Conservation (phyloP, 192 early-diverging fungal species). For the Powellomyces hirtus region DNA sequence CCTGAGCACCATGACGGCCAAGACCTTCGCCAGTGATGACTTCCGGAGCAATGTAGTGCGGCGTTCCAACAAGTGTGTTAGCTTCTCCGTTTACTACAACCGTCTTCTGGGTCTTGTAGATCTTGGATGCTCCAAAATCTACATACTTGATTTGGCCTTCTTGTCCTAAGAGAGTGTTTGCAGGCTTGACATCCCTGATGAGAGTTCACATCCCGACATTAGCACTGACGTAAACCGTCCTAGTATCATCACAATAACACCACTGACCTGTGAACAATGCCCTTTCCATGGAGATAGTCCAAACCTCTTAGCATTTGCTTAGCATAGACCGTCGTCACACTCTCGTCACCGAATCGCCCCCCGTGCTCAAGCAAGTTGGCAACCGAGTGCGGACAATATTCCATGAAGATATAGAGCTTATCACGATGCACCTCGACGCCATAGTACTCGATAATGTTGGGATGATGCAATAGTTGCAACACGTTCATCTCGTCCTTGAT, state of each 20-base stretch:
- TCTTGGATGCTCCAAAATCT: slow-evolving; percentile 90
- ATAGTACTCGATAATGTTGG: slow-evolving; percentile 87
- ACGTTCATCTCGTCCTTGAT: slow-evolving; percentile 91
- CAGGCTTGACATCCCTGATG: slow-evolving; percentile 40
- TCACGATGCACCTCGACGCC: slow-evolving; percentile 91
- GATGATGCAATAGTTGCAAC: slow-evolving; percentile 84
- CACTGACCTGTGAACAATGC: slow-evolving; percentile 80
- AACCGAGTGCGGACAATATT: slow-evolving; percentile 78
- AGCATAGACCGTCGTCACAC: slow-evolving; percentile 66
- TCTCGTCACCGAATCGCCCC: slow-evolving; percentile 75
- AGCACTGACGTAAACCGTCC: no score
- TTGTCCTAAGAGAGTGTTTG: slow-evolving; percentile 74
- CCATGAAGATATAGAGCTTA: slow-evolving; percentile 74
- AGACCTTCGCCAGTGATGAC: slow-evolving; percentile 77
- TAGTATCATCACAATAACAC: no score
- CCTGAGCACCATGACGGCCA: slow-evolving; percentile 77
- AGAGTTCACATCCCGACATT: no score
- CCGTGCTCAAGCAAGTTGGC: slow-evolving; percentile 69
- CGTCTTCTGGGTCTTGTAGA: slow-evolving; percentile 51
- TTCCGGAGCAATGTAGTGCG: slow-evolving; percentile 56
- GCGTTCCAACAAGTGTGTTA: slow-evolving; percentile 39
- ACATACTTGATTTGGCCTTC: slow-evolving; percentile 78
- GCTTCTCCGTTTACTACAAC: slow-evolving; percentile 31
- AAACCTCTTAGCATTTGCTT: slow-evolving; percentile 82
- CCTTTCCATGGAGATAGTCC: slow-evolving; percentile 76